Evolutionary conservation across 2,329 filamentous ascomycete genomes (phyloP), one percentile per base, ranked within the genome.

Genomic region (Hansfordia pulvinata): DNA sequence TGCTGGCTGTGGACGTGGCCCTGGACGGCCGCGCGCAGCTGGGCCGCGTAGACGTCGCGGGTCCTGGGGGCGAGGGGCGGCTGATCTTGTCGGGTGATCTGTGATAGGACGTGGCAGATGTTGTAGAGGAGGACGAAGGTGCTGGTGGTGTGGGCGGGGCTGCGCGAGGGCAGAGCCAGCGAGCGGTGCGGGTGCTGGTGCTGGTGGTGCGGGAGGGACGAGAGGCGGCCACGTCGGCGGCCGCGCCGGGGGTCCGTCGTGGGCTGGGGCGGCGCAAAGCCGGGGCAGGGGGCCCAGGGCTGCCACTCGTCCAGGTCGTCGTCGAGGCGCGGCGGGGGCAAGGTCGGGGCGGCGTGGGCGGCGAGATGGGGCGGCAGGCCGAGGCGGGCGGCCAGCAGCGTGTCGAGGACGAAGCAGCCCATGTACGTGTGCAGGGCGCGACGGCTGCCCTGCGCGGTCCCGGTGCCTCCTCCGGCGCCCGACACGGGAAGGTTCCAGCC

Each of bases 281-380:
- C 53, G 4, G 44, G 38, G 32, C 59, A 58, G 15, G 72, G 66
- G 11, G 60, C 58, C 78, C 78, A 84, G 2, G 74, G 70, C 36
- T 78, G 71, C 77, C 77, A 83, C 50, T 83, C 76, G 40, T 83
- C 78, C 12, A 76, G 52, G 2, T 74, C 74, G 37, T 79, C 72
- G 44, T 80, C 74, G 3, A 78, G 52, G 3, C 52, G 47, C 8
- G 62, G 61, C 17, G 60, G 31, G 26, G 46, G 43, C 19, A 49
- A 46, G n/a, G 55, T 47, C 15, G 69, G 44, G 27, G 69, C 62
- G 10, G 56, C 53, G 8, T n/a, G n/a, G n/a, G 49, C 42, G 29
- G 51, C 52, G 6, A 76, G 54, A 40, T 67, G 63, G 3, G 65
- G 56, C 8, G 55, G 49, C 18, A 56, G 56, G n/a, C 58, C 50